Base-by-base conservation (phyloP, 345 rosid genomes). In the Murraya koenigii region DNA sequence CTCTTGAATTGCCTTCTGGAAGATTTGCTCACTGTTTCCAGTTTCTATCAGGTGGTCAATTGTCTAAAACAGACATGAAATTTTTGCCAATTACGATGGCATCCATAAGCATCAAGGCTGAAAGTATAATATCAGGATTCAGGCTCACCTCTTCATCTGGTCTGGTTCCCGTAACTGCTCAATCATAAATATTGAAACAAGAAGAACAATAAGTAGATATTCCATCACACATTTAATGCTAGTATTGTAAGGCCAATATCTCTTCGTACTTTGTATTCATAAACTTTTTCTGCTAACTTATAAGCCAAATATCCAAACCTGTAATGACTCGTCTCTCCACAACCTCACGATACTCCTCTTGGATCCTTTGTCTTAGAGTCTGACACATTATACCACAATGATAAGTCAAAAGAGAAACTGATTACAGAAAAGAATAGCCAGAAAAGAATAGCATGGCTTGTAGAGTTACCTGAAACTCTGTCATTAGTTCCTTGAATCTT, bases 21-120 rank as follows among this genome's bases (percentile, higher is more conserved):
- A 93, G 74, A 92, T 92, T 83, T 95, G 98, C 81, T 95, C 98
- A 3, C 97, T 94, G 75, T 92, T 89, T 85, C 98, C 98, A 68
- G 97, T 95, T 85, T 95, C 97, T 58, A 95, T 93, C 83, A 95
- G 84, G 84, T 79, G 81, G 78, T 95, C 97, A 73, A 95, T 93
- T 35, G 93, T 95, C 98, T 93, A 82, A 30, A 33, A 77, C 55
- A 74, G 39, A 14, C 55, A 58, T 26, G 44, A 56, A 64, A 47
- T 22, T 22, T 78, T 69, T 8, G 14, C 72, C 77, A 70, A 54
- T 85, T 82, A 88, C 26, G 78, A 77, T 20, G 23, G 64, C n/a
- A 71, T 75, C 71, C 69, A 65, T 30, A 71, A 35, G 15, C 56
- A 75, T 19, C 22, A 80, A 15, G 66, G 66, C 78, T 52, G 62